phyloP scores from a whole-genome alignment of 225 moss, liverwort and hornwort species.

The Pseudisothecium myosuroides region DNA sequence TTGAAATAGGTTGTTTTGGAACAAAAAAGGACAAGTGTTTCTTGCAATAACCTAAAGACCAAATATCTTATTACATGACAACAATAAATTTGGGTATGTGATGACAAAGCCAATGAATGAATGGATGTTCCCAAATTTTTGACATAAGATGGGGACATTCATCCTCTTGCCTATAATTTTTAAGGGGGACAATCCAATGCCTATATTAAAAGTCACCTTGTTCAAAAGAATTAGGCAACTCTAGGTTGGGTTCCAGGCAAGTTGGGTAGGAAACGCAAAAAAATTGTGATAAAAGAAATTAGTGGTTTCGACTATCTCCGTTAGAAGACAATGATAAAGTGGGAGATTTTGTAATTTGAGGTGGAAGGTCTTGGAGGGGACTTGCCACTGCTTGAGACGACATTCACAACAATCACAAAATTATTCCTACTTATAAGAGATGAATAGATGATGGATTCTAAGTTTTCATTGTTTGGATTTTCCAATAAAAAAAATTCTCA shows the following conservation, averaged over 20 bases:
- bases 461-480: background rate
- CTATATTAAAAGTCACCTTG: background rate
- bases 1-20: background rate
- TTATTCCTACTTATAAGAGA: background rate
- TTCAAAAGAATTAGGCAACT: background rate
- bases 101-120: background rate
- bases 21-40: too few relatives aligned
- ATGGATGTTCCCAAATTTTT: background rate
- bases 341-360: rapidly evolving
- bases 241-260: background rate
- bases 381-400: background rate
- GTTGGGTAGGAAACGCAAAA: background rate
- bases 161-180: background rate
- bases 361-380: too few relatives aligned
- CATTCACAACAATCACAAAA: background rate
- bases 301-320: rapidly evolving
- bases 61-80: rapidly evolving
- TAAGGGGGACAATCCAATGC: background rate
- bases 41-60: background rate
- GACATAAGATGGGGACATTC: background rate
- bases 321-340: rapidly evolving
- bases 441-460: background rate
- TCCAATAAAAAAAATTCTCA: background rate
- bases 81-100: background rate
- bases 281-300: background rate